Conservation (phyloP, 164 flowering plant genomes). For the Pachysandra terminalis region DNA sequence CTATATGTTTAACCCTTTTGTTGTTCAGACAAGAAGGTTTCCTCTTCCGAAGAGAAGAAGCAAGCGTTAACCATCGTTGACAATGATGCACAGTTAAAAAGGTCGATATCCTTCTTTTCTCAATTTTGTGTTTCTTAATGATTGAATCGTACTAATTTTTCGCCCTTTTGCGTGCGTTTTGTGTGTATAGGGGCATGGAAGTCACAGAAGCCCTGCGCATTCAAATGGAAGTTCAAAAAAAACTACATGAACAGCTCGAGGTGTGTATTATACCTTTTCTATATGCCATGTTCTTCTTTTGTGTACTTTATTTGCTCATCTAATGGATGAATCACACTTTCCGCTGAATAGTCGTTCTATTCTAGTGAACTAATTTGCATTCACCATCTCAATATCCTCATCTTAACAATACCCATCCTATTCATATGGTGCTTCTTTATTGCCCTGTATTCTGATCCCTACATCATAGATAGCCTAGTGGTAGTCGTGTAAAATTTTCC, state of each 20-base stretch:
- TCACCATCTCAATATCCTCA: no score
- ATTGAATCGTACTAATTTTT: not conserved
- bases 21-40: constrained; percentile 40
- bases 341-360: no score
- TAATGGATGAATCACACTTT: no score
- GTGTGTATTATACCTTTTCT: no score
- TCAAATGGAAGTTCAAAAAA: constrained; percentile 64
- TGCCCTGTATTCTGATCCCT: no score
- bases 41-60: constrained; percentile 50
- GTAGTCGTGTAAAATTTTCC: no score
- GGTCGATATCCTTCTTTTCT: constrained; percentile 29
- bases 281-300: no score
- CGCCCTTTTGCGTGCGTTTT: not conserved
- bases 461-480: no score
- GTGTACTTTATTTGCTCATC: no score
- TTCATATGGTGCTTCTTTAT: no score
- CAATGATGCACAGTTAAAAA: constrained; percentile 32
- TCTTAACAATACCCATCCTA: no score
- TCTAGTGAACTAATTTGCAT: no score
- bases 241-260: constrained; percentile 75
- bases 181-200: constrained; percentile 31
- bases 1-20: not conserved
- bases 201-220: constrained; percentile 49
- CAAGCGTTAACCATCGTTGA: constrained; percentile 25
- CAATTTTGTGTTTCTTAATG: not conserved